A percentile compares a stretch with the other conserved stretches of the same genome.
Evolutionary conservation across 176 grass and related monocot genomes (phyloP).

Genomic region (Aegilops sharonensis): DNA sequence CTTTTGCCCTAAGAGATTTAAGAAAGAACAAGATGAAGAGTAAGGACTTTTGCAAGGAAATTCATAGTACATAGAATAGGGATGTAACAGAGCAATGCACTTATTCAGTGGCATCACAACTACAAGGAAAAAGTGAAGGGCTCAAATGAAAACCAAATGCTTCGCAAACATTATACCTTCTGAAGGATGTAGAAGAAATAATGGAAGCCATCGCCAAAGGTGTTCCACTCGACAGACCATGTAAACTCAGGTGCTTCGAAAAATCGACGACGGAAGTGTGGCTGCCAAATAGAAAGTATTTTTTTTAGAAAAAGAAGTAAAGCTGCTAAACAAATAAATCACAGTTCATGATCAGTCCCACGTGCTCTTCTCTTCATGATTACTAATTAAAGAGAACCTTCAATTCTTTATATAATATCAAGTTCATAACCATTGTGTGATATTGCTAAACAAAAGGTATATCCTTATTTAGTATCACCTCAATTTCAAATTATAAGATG

Average conservation of each 20-base stretch:
- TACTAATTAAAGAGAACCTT: neutral
- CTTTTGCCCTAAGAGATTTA: conserved; percentile 56
- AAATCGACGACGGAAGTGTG: conserved; percentile 69
- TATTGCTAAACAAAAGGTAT: neutral
- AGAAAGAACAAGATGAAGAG: neutral
- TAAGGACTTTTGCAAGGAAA: neutral
- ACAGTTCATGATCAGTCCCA: neutral
- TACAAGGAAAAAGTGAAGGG: neutral
- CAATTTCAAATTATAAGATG: too few species aligned
- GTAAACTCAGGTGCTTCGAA: conserved; percentile 74
- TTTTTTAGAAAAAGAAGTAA: neutral
- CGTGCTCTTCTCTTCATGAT: neutral
- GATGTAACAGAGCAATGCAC: neutral
- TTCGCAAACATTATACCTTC: conserved; percentile 45
- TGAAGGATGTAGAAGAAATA: conserved; percentile 87
- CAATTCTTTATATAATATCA: neutral
- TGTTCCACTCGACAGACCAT: conserved; percentile 81
- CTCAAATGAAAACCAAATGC: neutral
- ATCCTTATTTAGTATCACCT: neutral
- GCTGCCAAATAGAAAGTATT: conserved; percentile 48
- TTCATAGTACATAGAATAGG: neutral
- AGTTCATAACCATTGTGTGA: neutral
- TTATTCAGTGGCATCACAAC: neutral
- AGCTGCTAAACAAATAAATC: neutral
- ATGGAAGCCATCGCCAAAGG: conserved; percentile 83